A percentile compares a stretch with the other conserved stretches of the same genome.
Evolutionary conservation across 768 basidiomycete genomes (phyloP).

Genomic region (Suillus cothurnatus): DNA sequence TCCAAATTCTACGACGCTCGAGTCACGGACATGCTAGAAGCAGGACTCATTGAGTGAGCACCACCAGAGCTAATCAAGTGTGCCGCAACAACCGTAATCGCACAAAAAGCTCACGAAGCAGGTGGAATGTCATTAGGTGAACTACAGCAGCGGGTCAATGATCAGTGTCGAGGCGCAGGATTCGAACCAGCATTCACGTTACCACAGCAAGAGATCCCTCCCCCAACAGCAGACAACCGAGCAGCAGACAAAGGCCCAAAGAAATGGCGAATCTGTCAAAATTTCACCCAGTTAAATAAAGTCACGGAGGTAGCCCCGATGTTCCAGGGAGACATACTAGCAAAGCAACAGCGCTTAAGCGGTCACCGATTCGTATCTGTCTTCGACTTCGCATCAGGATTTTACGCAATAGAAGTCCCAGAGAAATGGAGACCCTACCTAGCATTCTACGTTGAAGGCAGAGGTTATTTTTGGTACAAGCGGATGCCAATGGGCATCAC

Average conservation of each 20-base stretch:
- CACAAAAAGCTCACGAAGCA: neutral
- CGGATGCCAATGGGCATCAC: slow-evolving; percentile 30
- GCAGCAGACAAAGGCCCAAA: slow-evolving; percentile 23
- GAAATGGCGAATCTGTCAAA: slow-evolving; percentile 17
- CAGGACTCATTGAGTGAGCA: no score
- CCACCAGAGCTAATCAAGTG: no score
- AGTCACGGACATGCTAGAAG: no score
- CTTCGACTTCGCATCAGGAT: slow-evolving; percentile 27
- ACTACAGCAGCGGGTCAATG: slow-evolving; percentile 21
- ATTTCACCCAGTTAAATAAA: slow-evolving; percentile 25
- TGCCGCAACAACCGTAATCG: no score
- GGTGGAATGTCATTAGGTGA: neutral
- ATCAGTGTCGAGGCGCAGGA: neutral
- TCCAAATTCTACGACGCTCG: no score
- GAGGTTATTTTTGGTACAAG: slow-evolving; percentile 23
- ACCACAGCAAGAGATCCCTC: neutral
- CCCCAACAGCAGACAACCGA: no score
- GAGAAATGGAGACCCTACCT: slow-evolving; percentile 19
- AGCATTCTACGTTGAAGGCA: slow-evolving; percentile 24
- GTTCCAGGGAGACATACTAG: slow-evolving; percentile 24
- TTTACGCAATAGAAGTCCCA: slow-evolving; percentile 23
- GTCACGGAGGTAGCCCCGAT: slow-evolving; percentile 21
- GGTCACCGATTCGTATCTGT: slow-evolving; percentile 18
- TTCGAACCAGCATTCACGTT: neutral
- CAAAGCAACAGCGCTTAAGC: slow-evolving; percentile 19